phyloP scores from a whole-genome alignment of 805 yeast genomes.

The Candida pseudofarinosa region DNA sequence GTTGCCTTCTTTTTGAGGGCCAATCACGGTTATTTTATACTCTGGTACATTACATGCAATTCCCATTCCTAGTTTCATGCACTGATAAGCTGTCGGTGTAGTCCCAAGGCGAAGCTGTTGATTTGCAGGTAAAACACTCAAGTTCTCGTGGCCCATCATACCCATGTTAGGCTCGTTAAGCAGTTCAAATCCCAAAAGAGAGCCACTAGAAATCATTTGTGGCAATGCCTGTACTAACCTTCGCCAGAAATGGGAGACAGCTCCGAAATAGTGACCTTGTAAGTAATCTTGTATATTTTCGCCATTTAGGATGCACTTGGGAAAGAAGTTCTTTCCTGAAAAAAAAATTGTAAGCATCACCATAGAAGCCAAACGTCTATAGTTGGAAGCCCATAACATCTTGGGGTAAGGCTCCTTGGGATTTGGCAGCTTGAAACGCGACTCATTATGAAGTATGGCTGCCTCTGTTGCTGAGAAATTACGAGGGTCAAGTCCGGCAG shows the following conservation, averaged over 20 bases:
- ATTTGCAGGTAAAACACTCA: slow-evolving; percentile 50
- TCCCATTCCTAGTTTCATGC: slow-evolving; percentile 78
- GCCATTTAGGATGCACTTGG: slow-evolving; percentile 67
- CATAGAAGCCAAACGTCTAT: slow-evolving; percentile 66
- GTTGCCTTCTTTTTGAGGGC: slow-evolving; percentile 65
- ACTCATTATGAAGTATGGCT: slow-evolving; percentile 66
- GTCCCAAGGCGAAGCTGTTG: slow-evolving; percentile 74
- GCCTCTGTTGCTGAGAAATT: slow-evolving; percentile 72
- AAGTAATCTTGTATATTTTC: slow-evolving; percentile 74
- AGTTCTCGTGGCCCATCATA: slow-evolving; percentile 56
- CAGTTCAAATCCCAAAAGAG: slow-evolving; percentile 76
- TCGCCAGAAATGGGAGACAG: slow-evolving; percentile 42
- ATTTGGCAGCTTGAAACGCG: slow-evolving; percentile 30
- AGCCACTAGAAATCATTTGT: slow-evolving; percentile 36
- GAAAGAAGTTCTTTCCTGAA: slow-evolving; percentile 73
- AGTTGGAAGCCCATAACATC: slow-evolving; percentile 93
- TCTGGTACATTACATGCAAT: slow-evolving; percentile 60
- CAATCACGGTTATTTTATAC: slow-evolving; percentile 68
- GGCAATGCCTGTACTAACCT: slow-evolving; percentile 22
- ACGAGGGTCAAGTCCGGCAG: slow-evolving; percentile 82
- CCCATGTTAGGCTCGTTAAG: slow-evolving; percentile 86
- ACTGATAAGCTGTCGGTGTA: slow-evolving; percentile 76
- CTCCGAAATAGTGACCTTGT: slow-evolving; percentile 56
- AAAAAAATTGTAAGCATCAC: slow-evolving; percentile 86
- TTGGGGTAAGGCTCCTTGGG: slow-evolving; percentile 56